phyloP scores from a whole-genome alignment of 23 red algal genomes.

The Agarophyton chilense region DNA sequence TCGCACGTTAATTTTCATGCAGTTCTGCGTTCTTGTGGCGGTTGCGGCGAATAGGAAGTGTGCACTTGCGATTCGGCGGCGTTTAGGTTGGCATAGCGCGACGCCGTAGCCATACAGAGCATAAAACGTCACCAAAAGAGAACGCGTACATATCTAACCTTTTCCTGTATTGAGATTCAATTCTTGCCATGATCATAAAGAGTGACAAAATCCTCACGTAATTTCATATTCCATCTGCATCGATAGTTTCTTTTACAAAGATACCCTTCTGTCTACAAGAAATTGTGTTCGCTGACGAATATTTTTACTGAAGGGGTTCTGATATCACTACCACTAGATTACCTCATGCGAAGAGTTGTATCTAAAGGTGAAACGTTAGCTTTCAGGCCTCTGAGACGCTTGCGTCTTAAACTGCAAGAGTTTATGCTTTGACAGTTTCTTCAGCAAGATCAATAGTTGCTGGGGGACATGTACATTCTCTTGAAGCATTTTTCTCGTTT shows the following conservation, averaged over 20 bases:
- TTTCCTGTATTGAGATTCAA: slow-evolving; percentile 3
- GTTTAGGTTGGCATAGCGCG: too few relatives aligned
- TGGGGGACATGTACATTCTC: slow-evolving; percentile 38
- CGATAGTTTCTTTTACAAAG: background rate
- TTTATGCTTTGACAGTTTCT: slow-evolving; percentile 33
- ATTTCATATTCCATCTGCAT: slow-evolving; percentile 38
- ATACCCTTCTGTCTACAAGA: slow-evolving; percentile 45
- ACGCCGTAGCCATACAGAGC: too few relatives aligned
- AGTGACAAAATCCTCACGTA: slow-evolving; percentile 22
- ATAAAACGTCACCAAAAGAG: background rate
- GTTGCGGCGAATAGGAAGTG: too few relatives aligned
- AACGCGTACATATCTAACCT: slow-evolving; percentile 37
- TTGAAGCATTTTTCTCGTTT: too few relatives aligned
- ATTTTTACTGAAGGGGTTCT: slow-evolving; percentile 54
- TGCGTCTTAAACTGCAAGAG: slow-evolving; percentile 23
- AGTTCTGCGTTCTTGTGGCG: background rate
- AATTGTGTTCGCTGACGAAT: slow-evolving; percentile 15
- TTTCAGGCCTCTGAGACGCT: background rate
- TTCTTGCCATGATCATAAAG: slow-evolving; percentile 16
- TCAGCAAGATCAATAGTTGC: slow-evolving; percentile 20
- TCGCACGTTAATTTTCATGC: slow-evolving; percentile 35
- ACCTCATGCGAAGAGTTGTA: background rate
- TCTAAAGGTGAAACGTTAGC: background rate
- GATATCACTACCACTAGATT: slow-evolving; percentile 1
- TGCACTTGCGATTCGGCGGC: too few relatives aligned